Evolutionary conservation across 2,329 filamentous ascomycete species (phyloP), one percentile per base, ranked within the genome.

Genomic region (Gaeumannomyces tritici): DNA sequence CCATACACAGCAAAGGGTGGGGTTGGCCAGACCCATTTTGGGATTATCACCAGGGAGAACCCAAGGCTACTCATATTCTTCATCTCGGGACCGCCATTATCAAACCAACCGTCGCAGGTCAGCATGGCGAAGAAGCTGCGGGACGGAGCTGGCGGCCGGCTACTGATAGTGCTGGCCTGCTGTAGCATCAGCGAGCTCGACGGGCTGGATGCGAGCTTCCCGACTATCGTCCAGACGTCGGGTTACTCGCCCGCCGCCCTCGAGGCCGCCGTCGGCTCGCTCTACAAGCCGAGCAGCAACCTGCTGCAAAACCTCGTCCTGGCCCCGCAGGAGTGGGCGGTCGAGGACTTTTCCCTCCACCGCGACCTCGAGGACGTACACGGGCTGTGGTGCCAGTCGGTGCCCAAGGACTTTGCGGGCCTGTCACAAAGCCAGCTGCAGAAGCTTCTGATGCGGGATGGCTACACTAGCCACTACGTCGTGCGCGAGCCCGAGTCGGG

Each of bases 1-100:
- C 88, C 89, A 7, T 93, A 90, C 69, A 83, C 85, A 6, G 82
- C 84, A 58, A 79, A 80, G 61, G 73, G 79, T 63, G 87, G 88
- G 55, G 84, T 90, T 70, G 89, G 85, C 3, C 78, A 80, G 27
- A 80, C 83, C 57, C 86, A 92, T 72, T 74, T 81, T 59, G 80
- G 80, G 61, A 89, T 89, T 67, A 80, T 90, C 61, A 80, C 79
- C 63, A 76, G 82, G 62, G 80, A 79, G 63, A 76, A 82, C 62
- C 85, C 86, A 4, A 80, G 80, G 58, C 79, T 79, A 1, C 76
- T 89, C 47, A 72, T 90, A 18, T 83, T 89, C 63, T 81, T 90
- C 63, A 78, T 86, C 55, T 81, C 80, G 4, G 80, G 79, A 2
- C 75, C 77, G 51, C 75, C 78, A 4, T 69, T 70, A n/a, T 66